Evolutionary conservation across 2,329 filamentous ascomycete species (phyloP).

Genomic region (Davidsoniella eucalypti): DNA sequence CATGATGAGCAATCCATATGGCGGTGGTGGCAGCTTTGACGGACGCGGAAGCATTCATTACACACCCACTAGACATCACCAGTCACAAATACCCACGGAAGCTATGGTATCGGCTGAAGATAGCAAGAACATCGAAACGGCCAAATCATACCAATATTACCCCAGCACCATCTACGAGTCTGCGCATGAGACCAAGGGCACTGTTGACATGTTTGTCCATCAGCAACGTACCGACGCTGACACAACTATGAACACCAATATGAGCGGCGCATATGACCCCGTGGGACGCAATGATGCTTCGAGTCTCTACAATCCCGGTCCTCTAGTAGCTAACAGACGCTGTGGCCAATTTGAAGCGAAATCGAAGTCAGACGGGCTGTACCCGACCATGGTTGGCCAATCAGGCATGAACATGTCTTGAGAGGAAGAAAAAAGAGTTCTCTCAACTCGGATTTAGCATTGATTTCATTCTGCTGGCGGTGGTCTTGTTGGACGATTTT

Average conservation of each 20-base stretch:
- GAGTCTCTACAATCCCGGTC: slow-evolving; percentile 29
- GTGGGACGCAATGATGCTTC: slow-evolving; percentile 19
- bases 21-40: slow-evolving; percentile 22
- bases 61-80: slow-evolving; percentile 20
- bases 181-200: slow-evolving; percentile 25
- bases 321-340: slow-evolving; percentile 23
- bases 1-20: slow-evolving; percentile 25
- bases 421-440: slow-evolving; percentile 2
- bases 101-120: slow-evolving; percentile 36
- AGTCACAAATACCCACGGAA: slow-evolving; percentile 28
- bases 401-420: slow-evolving; percentile 28
- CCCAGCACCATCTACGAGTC: slow-evolving; percentile 33
- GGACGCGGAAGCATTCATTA: slow-evolving; percentile 25
- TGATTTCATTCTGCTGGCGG: background rate
- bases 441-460: background rate
- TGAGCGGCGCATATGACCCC: slow-evolving; percentile 14
- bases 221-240: slow-evolving; percentile 16
- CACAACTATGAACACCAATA: slow-evolving; percentile 9
- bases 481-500: background rate
- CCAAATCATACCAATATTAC: slow-evolving; percentile 40
- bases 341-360: slow-evolving; percentile 39
- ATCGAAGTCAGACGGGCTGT: slow-evolving; percentile 33
- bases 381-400: slow-evolving; percentile 32
- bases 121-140: slow-evolving; percentile 30
- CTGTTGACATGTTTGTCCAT: slow-evolving; percentile 34